Evolutionary conservation across 1,139 yeast species (phyloP).

Genomic region (Arxiozyma slooffiae): DNA sequence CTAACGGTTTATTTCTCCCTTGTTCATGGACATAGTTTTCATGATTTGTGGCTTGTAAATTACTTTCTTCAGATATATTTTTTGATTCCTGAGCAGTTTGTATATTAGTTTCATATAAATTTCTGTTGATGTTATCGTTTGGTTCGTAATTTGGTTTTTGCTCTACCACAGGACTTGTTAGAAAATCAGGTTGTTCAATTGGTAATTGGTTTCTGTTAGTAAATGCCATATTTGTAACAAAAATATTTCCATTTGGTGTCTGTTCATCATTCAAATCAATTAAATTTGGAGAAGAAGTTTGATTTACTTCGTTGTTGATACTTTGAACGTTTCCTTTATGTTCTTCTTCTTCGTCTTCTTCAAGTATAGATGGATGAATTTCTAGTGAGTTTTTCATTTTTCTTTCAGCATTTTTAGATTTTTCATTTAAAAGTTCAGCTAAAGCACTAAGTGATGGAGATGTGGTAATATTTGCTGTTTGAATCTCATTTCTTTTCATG

Average conservation of each 20-base stretch:
- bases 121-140: not conserved
- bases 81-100: not conserved
- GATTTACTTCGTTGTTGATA: constrained; percentile 8
- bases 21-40: not conserved
- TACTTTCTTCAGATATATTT: not conserved
- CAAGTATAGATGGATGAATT: constrained; percentile 15
- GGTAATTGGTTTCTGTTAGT: not conserved
- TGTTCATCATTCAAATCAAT: constrained; percentile 28
- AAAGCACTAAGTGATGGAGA: constrained; percentile 37
- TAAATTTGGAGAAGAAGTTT: constrained; percentile 27
- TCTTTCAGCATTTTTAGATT: constrained; percentile 25
- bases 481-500: constrained; percentile 12
- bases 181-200: constrained; percentile 26
- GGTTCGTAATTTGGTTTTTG: constrained; percentile 4
- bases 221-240: not conserved
- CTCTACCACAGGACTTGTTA: constrained; percentile 14
- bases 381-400: constrained; percentile 16
- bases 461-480: constrained; percentile 34
- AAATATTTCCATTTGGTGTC: not conserved
- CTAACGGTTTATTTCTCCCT: not conserved
- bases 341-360: constrained; percentile 29
- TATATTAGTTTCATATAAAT: not conserved
- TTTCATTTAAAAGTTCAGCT: constrained; percentile 33
- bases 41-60: not conserved
- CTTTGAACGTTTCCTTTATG: constrained; percentile 15